Percentiles rank a stretch among this genome's conserved stretches.
Conservation (phyloP, 108 stramenopile species). For the Schizochytrium sp. region DNA sequence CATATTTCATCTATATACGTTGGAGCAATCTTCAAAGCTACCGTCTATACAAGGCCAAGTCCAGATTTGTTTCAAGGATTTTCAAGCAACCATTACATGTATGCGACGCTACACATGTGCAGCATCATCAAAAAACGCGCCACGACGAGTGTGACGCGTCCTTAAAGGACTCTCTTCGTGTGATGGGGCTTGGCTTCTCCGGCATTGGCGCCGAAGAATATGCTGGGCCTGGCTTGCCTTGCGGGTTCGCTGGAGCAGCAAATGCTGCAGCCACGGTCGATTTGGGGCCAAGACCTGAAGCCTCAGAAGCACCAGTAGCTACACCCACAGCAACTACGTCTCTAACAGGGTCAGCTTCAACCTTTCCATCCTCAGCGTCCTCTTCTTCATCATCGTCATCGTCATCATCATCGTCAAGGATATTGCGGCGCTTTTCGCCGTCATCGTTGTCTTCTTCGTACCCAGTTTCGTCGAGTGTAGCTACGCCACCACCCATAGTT, state of each 20-base stretch:
- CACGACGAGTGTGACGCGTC: slow-evolving; percentile 5
- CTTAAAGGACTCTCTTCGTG: not conserved
- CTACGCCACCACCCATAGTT: slow-evolving; percentile 4
- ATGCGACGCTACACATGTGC: not conserved
- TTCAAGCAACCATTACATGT: not conserved
- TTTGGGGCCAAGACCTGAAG: no score
- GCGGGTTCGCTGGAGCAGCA: no score
- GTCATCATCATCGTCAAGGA: not conserved
- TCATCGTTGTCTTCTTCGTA: not conserved
- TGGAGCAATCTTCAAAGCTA: no score
- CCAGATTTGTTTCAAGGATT: not conserved
- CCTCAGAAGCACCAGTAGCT: no score
- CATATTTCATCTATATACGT: no score
- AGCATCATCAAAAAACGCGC: not conserved
- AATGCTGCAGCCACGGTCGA: no score
- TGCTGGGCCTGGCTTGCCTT: no score
- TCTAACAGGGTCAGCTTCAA: not conserved
- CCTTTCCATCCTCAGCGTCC: not conserved
- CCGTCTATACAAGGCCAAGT: no score
- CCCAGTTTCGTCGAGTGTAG: not conserved
- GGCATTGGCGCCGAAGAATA: not conserved
- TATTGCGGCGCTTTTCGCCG: not conserved
- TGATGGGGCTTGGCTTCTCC: not conserved
- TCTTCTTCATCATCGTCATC: not conserved
- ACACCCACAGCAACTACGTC: no score